Evolutionary conservation across 305 asterid genomes (phyloP).

Genomic region (Withania somnifera): DNA sequence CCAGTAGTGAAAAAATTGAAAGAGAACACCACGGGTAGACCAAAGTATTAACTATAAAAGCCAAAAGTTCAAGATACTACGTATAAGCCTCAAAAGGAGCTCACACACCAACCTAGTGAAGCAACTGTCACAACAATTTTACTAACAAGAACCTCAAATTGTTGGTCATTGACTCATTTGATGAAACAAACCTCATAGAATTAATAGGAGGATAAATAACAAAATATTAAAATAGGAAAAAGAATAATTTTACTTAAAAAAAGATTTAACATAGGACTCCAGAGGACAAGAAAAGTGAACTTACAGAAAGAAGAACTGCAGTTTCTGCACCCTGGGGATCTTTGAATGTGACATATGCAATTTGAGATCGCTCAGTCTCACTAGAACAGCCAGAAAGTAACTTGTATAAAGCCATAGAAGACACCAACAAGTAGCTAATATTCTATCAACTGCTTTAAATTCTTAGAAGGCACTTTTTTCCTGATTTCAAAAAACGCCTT

Average conservation of each 20-base stretch:
- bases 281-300: not conserved
- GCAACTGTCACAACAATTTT: not conserved
- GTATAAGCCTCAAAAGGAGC: not conserved
- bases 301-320: conserved; percentile 77
- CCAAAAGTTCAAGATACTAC: not conserved
- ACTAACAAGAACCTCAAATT: not conserved
- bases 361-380: conserved; percentile 56
- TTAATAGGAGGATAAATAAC: not conserved
- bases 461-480: not conserved
- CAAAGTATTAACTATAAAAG: not conserved
- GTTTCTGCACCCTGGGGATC: conserved; percentile 75
- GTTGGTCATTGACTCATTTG: not conserved
- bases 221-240: not conserved
- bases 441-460: not conserved
- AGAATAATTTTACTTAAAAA: too few species aligned
- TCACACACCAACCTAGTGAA: not conserved
- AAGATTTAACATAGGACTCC: not conserved
- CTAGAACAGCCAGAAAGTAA: conserved; percentile 19
- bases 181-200: not conserved
- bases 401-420: not conserved
- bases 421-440: not conserved
- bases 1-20: not conserved
- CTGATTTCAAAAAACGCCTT: not conserved
- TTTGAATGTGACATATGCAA: conserved; percentile 66
- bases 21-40: not conserved